Conservation (phyloP, 345 rosid genomes). For the Populus deltoides region DNA sequence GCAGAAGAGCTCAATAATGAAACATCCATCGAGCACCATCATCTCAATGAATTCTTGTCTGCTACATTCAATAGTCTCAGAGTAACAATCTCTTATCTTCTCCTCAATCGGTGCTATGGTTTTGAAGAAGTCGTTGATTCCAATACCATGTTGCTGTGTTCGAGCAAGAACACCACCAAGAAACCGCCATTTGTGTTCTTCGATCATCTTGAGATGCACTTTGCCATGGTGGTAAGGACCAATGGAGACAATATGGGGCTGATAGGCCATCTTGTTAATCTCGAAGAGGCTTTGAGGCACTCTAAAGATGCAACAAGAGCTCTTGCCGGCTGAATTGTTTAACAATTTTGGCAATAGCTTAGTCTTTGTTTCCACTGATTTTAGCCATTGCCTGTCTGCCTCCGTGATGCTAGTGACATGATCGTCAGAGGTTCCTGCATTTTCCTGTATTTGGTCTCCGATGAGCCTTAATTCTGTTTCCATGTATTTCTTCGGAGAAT, state of each 20-base stretch:
- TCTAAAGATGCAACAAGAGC: conserved; percentile 47
- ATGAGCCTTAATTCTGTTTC: neutral
- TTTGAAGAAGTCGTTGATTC: conserved; percentile 10
- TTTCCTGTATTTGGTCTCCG: neutral
- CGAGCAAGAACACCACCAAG: conserved; percentile 25
- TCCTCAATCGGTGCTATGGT: conserved; percentile 16
- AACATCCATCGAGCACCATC: conserved; percentile 63
- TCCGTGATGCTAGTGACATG: neutral
- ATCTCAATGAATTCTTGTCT: conserved; percentile 30
- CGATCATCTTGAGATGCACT: conserved; percentile 35
- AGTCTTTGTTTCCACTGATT: conserved; percentile 15
- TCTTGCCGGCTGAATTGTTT: conserved; percentile 30
- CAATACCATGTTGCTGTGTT: neutral
- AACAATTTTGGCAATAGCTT: conserved; percentile 23
- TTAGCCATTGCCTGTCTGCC: conserved; percentile 6
- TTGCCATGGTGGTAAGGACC: conserved; percentile 47
- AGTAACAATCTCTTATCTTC: conserved; percentile 33
- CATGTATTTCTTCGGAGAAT: neutral
- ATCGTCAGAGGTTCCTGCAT: neutral
- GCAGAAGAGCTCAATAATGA: conserved; percentile 50
- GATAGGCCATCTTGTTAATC: conserved; percentile 35
- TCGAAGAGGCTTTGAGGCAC: conserved; percentile 36
- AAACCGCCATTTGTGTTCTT: conserved; percentile 46
- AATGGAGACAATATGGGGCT: conserved; percentile 46
- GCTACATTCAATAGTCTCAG: conserved; percentile 9